Evolutionary conservation across 257 asterid species (phyloP).

Genomic region (Scutellaria baicalensis): DNA sequence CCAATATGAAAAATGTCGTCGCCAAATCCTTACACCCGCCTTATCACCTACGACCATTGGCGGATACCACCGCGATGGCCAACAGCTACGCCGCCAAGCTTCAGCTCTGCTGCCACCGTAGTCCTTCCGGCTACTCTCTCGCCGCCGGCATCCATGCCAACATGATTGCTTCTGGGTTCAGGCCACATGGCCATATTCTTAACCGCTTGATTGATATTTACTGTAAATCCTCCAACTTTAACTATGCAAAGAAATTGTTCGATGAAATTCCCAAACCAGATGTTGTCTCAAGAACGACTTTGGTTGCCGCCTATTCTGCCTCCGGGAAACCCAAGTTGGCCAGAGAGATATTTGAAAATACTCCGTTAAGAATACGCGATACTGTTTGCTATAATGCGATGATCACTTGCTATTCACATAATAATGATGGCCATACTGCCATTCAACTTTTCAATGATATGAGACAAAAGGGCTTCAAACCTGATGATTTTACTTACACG

Average conservation of each 20-base stretch:
- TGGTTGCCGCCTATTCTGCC: conserved; percentile 51
- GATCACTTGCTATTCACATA: conserved; percentile 58
- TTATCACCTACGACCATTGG: conserved; percentile 6
- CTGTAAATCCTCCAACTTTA: conserved; percentile 38
- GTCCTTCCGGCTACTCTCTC: conserved; percentile 27
- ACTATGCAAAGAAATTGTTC: conserved; percentile 50
- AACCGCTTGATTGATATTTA: conserved; percentile 50
- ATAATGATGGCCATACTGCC: conserved; percentile 51
- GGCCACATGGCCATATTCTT: conserved; percentile 43
- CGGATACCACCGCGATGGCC: conserved; percentile 29
- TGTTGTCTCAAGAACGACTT: conserved; percentile 56
- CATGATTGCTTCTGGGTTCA: conserved; percentile 56
- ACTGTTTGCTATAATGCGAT: conserved; percentile 48
- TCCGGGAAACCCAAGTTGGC: conserved; percentile 38
- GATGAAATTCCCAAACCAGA: conserved; percentile 65
- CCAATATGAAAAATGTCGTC: conserved; percentile 30
- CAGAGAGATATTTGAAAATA: conserved; percentile 33
- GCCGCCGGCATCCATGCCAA: conserved; percentile 43
- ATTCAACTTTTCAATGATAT: conserved; percentile 42
- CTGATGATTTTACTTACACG: conserved; percentile 52
- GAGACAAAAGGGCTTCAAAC: conserved; percentile 32
- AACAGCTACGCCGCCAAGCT: conserved; percentile 40
- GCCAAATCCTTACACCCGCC: conserved; percentile 17
- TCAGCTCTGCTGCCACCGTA: conserved; percentile 38
- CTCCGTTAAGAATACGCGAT: conserved; percentile 45